Evolutionary conservation across 2,329 filamentous ascomycete genomes (phyloP).

Genomic region (Botrytis pseudocinerea): DNA sequence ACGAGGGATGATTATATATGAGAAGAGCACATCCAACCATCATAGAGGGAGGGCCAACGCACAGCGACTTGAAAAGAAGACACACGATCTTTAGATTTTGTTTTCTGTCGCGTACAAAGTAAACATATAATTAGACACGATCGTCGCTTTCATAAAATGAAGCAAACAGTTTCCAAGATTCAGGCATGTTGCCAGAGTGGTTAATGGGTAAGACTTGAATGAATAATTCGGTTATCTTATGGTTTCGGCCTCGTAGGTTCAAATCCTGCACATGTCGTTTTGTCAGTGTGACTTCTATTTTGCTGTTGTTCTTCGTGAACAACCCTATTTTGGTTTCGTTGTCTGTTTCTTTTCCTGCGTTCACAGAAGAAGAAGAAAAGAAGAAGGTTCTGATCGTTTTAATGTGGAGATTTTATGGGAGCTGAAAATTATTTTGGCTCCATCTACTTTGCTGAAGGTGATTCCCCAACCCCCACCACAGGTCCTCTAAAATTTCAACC

Average conservation of each 20-base stretch:
- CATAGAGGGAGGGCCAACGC: not conserved
- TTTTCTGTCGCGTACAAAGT: rapidly evolving
- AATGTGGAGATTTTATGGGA: not conserved
- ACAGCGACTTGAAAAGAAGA: not conserved
- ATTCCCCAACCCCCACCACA: not conserved
- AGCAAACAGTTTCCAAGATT: not conserved
- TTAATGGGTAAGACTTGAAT: constrained; percentile 27
- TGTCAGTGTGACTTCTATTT: rapidly evolving
- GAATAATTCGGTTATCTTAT: constrained; percentile 24
- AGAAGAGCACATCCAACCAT: not conserved
- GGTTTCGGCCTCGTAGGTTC: constrained; percentile 26
- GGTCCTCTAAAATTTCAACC: not conserved
- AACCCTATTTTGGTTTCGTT: not conserved
- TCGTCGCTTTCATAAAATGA: not conserved
- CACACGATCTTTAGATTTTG: not conserved
- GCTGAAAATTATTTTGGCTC: not conserved
- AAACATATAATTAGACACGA: not conserved
- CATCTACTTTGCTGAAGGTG: no score
- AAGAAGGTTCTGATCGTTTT: not conserved
- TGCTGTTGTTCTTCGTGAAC: not conserved
- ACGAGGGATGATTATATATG: not conserved
- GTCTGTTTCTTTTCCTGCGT: not conserved
- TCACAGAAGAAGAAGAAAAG: not conserved
- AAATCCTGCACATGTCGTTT: constrained; percentile 25
- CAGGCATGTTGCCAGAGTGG: constrained; percentile 24